Conservation (phyloP, 2,329 filamentous ascomycete genomes). For the Phaeosphaeriaceae sp. region DNA sequence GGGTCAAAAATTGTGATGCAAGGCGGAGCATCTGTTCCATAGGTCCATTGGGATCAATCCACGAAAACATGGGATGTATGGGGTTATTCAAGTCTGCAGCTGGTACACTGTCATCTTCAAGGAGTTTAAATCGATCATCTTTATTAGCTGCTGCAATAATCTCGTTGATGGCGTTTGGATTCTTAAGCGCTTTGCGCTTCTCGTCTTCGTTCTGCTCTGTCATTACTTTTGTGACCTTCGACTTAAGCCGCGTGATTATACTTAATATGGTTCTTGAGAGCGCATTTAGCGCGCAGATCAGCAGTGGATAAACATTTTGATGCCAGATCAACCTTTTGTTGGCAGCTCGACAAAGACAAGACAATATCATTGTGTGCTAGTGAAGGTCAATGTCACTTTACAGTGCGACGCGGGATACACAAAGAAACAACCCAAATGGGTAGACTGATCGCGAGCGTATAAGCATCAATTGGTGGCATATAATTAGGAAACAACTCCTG, state of each 20-base stretch:
- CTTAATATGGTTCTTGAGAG: background rate
- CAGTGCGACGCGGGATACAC: no score
- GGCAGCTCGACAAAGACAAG: no score
- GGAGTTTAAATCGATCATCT: slow-evolving; percentile 39
- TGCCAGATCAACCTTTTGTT: no score
- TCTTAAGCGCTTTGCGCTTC: slow-evolving; percentile 3
- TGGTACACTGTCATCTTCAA: slow-evolving; percentile 30
- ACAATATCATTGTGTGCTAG: no score
- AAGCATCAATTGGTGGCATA: no score
- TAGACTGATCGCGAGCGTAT: no score
- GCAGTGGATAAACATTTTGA: no score
- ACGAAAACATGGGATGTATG: slow-evolving; percentile 41
- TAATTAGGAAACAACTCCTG: no score
- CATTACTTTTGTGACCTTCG: slow-evolving; percentile 5
- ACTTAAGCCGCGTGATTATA: background rate
- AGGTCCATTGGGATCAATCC: slow-evolving; percentile 16
- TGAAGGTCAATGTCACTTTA: no score
- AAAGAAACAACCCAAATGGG: no score
- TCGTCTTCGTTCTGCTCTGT: slow-evolving; percentile 6
- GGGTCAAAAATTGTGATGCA: slow-evolving; percentile 41
- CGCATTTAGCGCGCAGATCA: no score
- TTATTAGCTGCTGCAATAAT: slow-evolving; percentile 33
- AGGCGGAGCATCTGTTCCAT: slow-evolving; percentile 35
- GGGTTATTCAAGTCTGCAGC: slow-evolving; percentile 32
- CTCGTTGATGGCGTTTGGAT: slow-evolving; percentile 15